Base-by-base conservation (phyloP, 2,329 filamentous ascomycete species). In the Aureobasidium melanogenum region DNA sequence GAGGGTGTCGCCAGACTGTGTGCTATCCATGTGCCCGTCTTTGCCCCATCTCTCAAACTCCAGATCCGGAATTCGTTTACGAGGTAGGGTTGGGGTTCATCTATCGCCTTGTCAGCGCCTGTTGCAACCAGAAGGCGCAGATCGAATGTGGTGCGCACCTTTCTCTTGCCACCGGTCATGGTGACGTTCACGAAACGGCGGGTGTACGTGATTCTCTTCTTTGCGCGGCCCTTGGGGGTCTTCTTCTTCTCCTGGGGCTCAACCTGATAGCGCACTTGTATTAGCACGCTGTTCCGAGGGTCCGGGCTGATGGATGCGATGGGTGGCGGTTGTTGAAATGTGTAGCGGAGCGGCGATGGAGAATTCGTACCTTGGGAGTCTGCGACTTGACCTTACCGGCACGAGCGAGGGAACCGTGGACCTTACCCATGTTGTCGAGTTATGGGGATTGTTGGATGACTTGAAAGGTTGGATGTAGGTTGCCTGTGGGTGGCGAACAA, bases 381-480 rank as follows among this genome's bases (percentile, higher is more conserved):
- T 93, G 89, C 82, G 89, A 93, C 88, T 96, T 95, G 87, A 96
- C 91, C 86, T 96, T 96, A 83, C 91, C 91, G 82, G 89, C 90
- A 91, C 90, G 89, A 79, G 89, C 89, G 80, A 94, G 88, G 77
- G 89, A 94, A 79, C 89, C 89, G 88, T 93, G 89, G 80, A 93
- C 89, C 83, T 93, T 93, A 83, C 89, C 89, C 89, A 93, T 92
- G 79, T 78, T 88, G 80, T 81, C 77, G 77, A 74, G 76, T 65
- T 63, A 62, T 59, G 61, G 54, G 54, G 47, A 26, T 52, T 63
- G 51, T 39, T 60, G 34, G 50, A 52, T 59, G 55, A 44, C 44
- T 54, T 51, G 32, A 59, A n/a, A n/a, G n/a, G 50, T 24, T 44
- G 48, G 44, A 51, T 44, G 51, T 54, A 36, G 46, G 46, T 38